A percentile compares a stretch with the other conserved stretches of the same genome.
Evolutionary conservation across 169 alveolate species (phyloP).

Genomic region (Theileria annulata): DNA sequence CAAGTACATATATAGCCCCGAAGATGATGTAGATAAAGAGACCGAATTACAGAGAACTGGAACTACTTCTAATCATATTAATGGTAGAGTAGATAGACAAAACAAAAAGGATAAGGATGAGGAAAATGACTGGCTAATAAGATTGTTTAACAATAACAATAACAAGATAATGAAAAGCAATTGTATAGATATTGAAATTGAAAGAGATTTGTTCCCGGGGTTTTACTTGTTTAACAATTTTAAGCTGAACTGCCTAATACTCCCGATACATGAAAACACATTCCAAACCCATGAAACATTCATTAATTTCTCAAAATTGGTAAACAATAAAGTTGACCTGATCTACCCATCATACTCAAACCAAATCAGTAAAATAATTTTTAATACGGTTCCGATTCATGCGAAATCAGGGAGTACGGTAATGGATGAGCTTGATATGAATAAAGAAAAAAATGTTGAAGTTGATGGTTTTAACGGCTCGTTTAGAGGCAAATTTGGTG

Average conservation of each 20-base stretch:
- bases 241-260: constrained; percentile 29
- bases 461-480: background rate
- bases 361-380: constrained; percentile 9
- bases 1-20: constrained; percentile 30
- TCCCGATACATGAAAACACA: constrained; percentile 50
- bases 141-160: constrained; percentile 8
- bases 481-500: constrained; percentile 13
- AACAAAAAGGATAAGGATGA: constrained; percentile 1
- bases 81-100: background rate
- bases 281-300: constrained; percentile 25
- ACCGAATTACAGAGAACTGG: background rate
- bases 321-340: constrained; percentile 38
- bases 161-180: constrained; percentile 25
- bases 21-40: background rate
- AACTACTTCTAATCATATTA: background rate
- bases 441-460: background rate
- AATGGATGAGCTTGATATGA: background rate
- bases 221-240: constrained; percentile 19
- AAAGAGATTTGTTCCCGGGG: constrained; percentile 33
- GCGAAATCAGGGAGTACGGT: background rate
- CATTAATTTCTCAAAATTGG: constrained; percentile 36
- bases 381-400: background rate
- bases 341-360: constrained; percentile 13
- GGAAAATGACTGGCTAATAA: constrained; percentile 15
- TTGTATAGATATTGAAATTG: constrained; percentile 23